These are phyloP conservation scores for Helianthus tuberosus DNA, from an alignment of 129 eudicot genomes.

Conservation along the genomic window DNA sequence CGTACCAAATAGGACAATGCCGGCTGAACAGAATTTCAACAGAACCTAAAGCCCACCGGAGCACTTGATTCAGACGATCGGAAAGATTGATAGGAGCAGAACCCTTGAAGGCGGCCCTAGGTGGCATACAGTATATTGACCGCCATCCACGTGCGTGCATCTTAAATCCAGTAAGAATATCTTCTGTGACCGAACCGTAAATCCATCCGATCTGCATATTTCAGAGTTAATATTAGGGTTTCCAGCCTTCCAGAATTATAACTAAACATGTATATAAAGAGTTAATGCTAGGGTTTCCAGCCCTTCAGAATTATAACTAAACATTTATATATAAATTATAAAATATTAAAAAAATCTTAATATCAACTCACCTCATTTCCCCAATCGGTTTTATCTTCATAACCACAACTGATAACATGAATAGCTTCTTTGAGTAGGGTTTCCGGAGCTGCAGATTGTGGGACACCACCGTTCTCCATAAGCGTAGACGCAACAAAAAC, in stretches of 20 bases:
- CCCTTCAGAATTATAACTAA: not conserved
- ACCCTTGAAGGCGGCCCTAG: conserved; percentile 88
- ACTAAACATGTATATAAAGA: not conserved
- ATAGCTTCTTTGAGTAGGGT: conserved; percentile 96
- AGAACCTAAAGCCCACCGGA: conserved; percentile 96
- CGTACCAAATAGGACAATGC: conserved; percentile 97
- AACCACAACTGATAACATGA: conserved; percentile 98
- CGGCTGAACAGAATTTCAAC: conserved; percentile 94
- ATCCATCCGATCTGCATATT: conserved; percentile 97
- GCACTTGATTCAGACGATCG: conserved; percentile 97
- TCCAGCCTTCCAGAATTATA: not conserved
- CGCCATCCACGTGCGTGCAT: conserved; percentile 99
- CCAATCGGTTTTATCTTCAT: conserved; percentile 98
- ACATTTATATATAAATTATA: not conserved
- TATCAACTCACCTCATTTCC: conserved; percentile 68
- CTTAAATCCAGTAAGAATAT: conserved; percentile 94
- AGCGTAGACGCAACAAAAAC: conserved; percentile 98
- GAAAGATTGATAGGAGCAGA: conserved; percentile 98
- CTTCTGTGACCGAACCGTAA: conserved; percentile 95
- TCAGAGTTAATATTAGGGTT: not conserved
- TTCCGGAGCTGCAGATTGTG: conserved; percentile 93
- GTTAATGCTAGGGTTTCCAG: not conserved
- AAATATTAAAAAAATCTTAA: not conserved
- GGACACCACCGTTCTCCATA: conserved; percentile 99
- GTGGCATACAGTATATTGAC: conserved; percentile 92